Evolutionary conservation across 257 asterid species (phyloP).

Genomic region (Penstemon barbatus): DNA sequence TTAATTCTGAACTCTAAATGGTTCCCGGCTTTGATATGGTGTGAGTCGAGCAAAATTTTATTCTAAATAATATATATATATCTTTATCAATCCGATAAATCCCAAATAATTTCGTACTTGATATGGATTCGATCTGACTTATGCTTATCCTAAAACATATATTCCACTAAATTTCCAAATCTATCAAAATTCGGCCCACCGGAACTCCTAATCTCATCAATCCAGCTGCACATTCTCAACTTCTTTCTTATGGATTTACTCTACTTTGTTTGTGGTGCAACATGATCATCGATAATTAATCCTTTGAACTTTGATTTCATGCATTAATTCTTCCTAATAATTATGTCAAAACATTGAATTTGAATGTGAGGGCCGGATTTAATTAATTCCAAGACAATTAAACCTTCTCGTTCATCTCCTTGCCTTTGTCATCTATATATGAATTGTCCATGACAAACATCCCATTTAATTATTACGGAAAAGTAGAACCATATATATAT

Average conservation of each 20-base stretch:
- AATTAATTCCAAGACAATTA: neutral
- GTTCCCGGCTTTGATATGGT: too few relatives aligned
- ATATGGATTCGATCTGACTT: neutral
- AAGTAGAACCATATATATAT: neutral
- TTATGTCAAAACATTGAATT: neutral
- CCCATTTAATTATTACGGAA: neutral
- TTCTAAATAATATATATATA: neutral
- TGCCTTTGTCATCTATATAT: neutral
- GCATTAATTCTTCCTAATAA: neutral
- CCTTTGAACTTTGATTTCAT: neutral
- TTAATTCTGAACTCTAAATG: too few relatives aligned
- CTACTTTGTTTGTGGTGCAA: conserved; percentile 20
- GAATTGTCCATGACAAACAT: neutral
- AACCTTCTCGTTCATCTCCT: neutral
- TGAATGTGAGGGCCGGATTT: neutral
- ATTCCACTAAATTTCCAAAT: too few relatives aligned
- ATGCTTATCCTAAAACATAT: too few relatives aligned
- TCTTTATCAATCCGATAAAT: too few relatives aligned
- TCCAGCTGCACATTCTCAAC: conserved; percentile 22
- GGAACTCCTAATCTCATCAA: neutral
- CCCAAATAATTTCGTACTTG: neutral
- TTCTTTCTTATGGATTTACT: conserved; percentile 32
- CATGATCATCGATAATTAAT: neutral
- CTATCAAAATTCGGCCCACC: too few relatives aligned
- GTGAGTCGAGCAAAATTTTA: too few relatives aligned